phyloP scores from a whole-genome alignment of 164 flowering plant genomes.

The Houttuynia cordata region DNA sequence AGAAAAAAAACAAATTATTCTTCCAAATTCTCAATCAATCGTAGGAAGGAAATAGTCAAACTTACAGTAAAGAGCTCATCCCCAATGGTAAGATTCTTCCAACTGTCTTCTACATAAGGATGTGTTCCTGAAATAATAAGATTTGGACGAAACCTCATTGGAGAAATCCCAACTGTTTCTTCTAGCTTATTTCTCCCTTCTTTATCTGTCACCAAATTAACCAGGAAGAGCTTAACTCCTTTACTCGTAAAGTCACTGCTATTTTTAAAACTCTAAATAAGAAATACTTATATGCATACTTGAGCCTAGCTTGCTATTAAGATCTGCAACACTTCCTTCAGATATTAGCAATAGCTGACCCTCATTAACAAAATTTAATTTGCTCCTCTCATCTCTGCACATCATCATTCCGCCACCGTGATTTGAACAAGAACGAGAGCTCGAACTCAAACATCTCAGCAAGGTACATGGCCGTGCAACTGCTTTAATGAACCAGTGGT shows the following conservation, averaged over 20 bases:
- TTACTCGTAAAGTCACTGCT: neutral
- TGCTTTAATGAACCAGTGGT: slow-evolving; percentile 74
- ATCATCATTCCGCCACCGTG: slow-evolving; percentile 15
- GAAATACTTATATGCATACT: slow-evolving; percentile 32
- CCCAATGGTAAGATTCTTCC: slow-evolving; percentile 62
- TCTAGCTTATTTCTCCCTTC: slow-evolving; percentile 9
- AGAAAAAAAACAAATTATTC: too few species aligned
- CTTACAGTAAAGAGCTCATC: slow-evolving; percentile 47
- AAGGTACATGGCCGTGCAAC: slow-evolving; percentile 61
- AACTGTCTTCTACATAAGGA: slow-evolving; percentile 78
- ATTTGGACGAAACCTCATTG: slow-evolving; percentile 89
- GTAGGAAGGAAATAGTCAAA: neutral
- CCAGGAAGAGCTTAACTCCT: too few species aligned
- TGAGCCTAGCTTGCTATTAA: slow-evolving; percentile 44
- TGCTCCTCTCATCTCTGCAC: slow-evolving; percentile 50
- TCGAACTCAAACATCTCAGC: slow-evolving; percentile 33
- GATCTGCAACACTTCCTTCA: slow-evolving; percentile 73
- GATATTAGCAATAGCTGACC: slow-evolving; percentile 79
- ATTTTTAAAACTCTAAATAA: neutral
- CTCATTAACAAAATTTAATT: slow-evolving; percentile 73
- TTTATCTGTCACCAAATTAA: slow-evolving; percentile 15
- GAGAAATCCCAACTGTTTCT: slow-evolving; percentile 25
- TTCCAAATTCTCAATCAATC: too few species aligned
- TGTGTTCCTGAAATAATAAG: slow-evolving; percentile 65
- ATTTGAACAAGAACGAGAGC: slow-evolving; percentile 10